Evolutionary conservation across 805 yeast genomes (phyloP).

Genomic region (Schwanniomyces sp.): DNA sequence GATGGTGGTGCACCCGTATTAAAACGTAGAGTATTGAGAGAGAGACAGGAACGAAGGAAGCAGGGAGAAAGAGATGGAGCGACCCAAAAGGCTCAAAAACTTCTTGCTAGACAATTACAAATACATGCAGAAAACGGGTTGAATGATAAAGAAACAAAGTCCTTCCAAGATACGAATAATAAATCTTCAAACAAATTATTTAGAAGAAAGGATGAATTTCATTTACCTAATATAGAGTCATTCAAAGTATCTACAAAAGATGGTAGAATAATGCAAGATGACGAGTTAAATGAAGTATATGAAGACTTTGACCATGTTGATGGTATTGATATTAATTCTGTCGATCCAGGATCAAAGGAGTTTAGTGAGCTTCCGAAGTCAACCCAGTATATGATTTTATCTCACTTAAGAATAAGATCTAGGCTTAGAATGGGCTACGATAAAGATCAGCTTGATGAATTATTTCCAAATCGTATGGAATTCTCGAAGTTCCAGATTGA

Average conservation of each 20-base stretch:
- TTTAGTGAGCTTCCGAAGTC: constrained; percentile 76
- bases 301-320: constrained; percentile 57
- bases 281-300: constrained; percentile 64
- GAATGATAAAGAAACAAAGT: not conserved
- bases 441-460: constrained; percentile 77
- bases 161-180: not conserved
- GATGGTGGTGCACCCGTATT: constrained; percentile 93
- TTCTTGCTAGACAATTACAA: constrained; percentile 80
- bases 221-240: constrained; percentile 69
- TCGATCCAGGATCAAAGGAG: constrained; percentile 82
- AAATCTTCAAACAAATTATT: not conserved
- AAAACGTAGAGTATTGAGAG: constrained; percentile 74
- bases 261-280: constrained; percentile 69
- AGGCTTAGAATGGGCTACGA: constrained; percentile 94
- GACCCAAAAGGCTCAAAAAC: constrained; percentile 70
- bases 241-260: constrained; percentile 58
- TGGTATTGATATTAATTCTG: constrained; percentile 64
- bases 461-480: constrained; percentile 85
- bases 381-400: constrained; percentile 84
- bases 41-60: constrained; percentile 64
- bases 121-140: constrained; percentile 38
- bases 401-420: constrained; percentile 79
- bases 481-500: constrained; percentile 91
- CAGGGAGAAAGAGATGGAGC: constrained; percentile 73
- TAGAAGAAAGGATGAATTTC: constrained; percentile 72